Conservation (phyloP, 345 rosid species). For the Pelargonium nanum region DNA sequence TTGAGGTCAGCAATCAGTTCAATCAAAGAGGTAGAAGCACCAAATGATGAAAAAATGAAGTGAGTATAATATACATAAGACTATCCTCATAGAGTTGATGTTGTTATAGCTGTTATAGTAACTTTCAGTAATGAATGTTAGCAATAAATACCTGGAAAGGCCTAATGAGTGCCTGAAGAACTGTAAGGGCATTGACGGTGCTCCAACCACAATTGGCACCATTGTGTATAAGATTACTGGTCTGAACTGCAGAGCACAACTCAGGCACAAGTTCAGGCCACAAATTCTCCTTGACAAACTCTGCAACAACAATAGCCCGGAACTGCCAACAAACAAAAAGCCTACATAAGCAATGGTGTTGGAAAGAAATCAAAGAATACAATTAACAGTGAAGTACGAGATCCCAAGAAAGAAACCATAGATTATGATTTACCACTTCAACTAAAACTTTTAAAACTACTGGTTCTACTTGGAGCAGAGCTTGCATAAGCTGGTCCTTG, state of each 20-base stretch:
- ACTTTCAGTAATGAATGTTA: not conserved
- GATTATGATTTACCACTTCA: slow-evolving; percentile 41
- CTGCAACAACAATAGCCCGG: slow-evolving; percentile 42
- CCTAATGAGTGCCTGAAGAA: slow-evolving; percentile 55
- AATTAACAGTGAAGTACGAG: not conserved
- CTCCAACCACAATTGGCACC: slow-evolving; percentile 33
- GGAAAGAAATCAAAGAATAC: not conserved
- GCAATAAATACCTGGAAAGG: slow-evolving; percentile 69
- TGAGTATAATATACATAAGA: not conserved
- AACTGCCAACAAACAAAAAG: slow-evolving; percentile 35
- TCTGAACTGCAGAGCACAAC: slow-evolving; percentile 48
- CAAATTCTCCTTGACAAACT: slow-evolving; percentile 53
- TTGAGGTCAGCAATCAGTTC: not conserved
- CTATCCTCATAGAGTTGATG: not conserved
- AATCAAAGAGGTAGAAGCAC: not conserved
- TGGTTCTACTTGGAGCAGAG: slow-evolving; percentile 48
- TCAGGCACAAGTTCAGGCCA: slow-evolving; percentile 81
- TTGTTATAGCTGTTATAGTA: not conserved
- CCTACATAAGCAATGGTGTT: not conserved
- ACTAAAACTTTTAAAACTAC: slow-evolving; percentile 64
- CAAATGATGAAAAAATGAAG: too few relatives aligned
- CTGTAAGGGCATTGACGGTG: slow-evolving; percentile 46
- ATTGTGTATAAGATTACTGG: slow-evolving; percentile 34
- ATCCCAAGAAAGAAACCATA: not conserved
- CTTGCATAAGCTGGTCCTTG: slow-evolving; percentile 59